Conservation (phyloP, 2,329 filamentous ascomycete genomes). For the Sclerotinia glacialis region DNA sequence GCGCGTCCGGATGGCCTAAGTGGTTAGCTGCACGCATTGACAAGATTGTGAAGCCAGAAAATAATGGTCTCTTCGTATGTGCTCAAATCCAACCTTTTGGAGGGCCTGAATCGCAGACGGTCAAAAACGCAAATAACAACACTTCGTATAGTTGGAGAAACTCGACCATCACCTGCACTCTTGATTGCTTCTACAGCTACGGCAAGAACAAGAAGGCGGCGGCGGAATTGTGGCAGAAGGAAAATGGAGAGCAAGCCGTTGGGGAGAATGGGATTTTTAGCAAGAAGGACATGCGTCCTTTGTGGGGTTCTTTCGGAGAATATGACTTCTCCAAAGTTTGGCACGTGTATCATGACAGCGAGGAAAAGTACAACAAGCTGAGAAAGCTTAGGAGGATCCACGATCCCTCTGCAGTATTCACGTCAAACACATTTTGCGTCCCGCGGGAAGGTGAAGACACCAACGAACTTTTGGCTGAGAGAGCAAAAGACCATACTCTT, state of each 20-base stretch:
- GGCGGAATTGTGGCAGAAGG: conserved; percentile 26
- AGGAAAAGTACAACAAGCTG: conserved; percentile 43
- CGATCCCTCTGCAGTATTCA: conserved; percentile 40
- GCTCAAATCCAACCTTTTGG: conserved; percentile 48
- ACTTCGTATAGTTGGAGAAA: conserved; percentile 50
- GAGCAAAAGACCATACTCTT: too few species aligned
- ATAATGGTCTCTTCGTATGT: conserved; percentile 45
- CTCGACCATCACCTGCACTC: conserved; percentile 41
- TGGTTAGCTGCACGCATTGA: conserved; percentile 43
- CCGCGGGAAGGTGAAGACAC: conserved; percentile 20
- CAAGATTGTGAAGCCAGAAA: conserved; percentile 40
- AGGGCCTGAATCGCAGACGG: conserved; percentile 45
- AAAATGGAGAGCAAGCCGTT: conserved; percentile 41
- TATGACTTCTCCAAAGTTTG: conserved; percentile 43
- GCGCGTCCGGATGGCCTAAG: conserved; percentile 43
- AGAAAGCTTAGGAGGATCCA: conserved; percentile 32
- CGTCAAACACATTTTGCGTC: conserved; percentile 31
- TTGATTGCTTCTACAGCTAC: conserved; percentile 47
- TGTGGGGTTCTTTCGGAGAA: conserved; percentile 45
- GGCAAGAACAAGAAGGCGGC: conserved; percentile 40
- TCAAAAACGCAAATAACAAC: conserved; percentile 45
- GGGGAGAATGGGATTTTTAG: conserved; percentile 41
- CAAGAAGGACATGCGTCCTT: conserved; percentile 43
- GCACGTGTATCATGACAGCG: conserved; percentile 42
- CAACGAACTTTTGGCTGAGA: too few species aligned